A percentile compares a stretch with the other conserved stretches of the same genome.
Evolutionary conservation across 208 protist species (phyloP).

Genomic region (Acanthamoeba lenticulata): DNA sequence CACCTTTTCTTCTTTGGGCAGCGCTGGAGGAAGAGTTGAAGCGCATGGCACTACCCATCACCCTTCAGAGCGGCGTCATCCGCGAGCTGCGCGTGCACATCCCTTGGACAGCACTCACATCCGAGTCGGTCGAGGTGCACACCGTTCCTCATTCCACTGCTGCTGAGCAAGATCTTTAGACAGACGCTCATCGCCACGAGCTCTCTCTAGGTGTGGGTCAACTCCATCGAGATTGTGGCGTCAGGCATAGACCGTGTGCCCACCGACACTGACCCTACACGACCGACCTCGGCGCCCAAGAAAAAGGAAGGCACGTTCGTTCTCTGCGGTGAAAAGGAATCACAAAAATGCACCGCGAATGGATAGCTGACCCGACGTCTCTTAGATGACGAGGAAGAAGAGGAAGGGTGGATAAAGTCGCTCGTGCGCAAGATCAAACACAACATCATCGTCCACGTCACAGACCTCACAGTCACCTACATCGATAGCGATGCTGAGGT

Average conservation of each 20-base stretch:
- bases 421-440: conserved; percentile 58
- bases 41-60: conserved; percentile 1
- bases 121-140: conserved; percentile 42
- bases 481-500: conserved; percentile 26
- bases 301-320: not conserved
- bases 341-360: no score
- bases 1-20: not conserved
- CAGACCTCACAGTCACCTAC: not conserved
- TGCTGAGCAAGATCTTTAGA: no score
- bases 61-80: conserved; percentile 21
- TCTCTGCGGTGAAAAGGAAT: no score
- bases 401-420: conserved; percentile 52
- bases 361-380: no score
- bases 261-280: not conserved
- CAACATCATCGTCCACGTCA: conserved; percentile 54
- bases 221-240: conserved; percentile 1
- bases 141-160: no score
- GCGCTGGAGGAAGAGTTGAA: conserved; percentile 51
- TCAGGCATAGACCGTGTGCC: not conserved
- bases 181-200: not conserved
- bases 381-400: not conserved
- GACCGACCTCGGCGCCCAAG: not conserved
- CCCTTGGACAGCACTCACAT: conserved; percentile 53
- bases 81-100: conserved; percentile 62
- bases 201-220: not conserved